phyloP scores from a whole-genome alignment of 23 red algal genomes.

The Gracilaria vermiculophylla region DNA sequence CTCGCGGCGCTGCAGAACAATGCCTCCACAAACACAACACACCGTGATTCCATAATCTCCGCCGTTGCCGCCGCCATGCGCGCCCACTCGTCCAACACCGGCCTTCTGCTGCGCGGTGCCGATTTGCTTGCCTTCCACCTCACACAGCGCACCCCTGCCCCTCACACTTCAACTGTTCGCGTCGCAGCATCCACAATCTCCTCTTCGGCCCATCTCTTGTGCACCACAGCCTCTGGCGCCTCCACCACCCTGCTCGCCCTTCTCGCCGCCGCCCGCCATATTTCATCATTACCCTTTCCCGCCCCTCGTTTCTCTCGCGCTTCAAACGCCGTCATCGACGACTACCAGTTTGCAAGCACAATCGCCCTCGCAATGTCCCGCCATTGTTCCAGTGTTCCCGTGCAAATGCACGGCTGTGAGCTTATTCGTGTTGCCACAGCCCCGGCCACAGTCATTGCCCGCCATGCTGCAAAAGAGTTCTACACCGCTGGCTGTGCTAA shows the following conservation, averaged over 20 bases:
- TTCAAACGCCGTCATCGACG: slow-evolving; percentile 33
- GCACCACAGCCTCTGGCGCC: slow-evolving; percentile 33
- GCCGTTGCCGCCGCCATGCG: slow-evolving; percentile 53
- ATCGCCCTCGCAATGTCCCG: slow-evolving; percentile 42
- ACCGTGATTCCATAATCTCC: slow-evolving; percentile 28
- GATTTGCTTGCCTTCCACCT: slow-evolving; percentile 63
- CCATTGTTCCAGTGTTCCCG: slow-evolving; percentile 6
- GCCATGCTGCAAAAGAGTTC: slow-evolving; percentile 46
- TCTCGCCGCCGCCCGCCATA: slow-evolving; percentile 40
- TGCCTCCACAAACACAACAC: not conserved
- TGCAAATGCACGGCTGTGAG: slow-evolving; percentile 58
- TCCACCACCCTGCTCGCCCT: slow-evolving; percentile 45
- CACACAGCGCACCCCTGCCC: slow-evolving; percentile 24
- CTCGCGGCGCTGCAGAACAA: slow-evolving; percentile 59
- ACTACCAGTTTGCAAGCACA: slow-evolving; percentile 41
- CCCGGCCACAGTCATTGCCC: slow-evolving; percentile 23
- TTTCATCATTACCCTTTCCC: slow-evolving; percentile 28
- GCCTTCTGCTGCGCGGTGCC: slow-evolving; percentile 41
- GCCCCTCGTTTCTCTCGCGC: slow-evolving; percentile 34
- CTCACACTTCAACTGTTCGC: slow-evolving; percentile 23
- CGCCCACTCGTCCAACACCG: slow-evolving; percentile 18
- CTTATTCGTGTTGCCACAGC: slow-evolving; percentile 48
- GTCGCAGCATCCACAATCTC: slow-evolving; percentile 22
- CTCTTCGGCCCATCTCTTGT: not conserved
- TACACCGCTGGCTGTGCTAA: slow-evolving; percentile 42